phyloP scores from a whole-genome alignment of 768 basidiomycete genomes.

The Boletus patriciae region DNA sequence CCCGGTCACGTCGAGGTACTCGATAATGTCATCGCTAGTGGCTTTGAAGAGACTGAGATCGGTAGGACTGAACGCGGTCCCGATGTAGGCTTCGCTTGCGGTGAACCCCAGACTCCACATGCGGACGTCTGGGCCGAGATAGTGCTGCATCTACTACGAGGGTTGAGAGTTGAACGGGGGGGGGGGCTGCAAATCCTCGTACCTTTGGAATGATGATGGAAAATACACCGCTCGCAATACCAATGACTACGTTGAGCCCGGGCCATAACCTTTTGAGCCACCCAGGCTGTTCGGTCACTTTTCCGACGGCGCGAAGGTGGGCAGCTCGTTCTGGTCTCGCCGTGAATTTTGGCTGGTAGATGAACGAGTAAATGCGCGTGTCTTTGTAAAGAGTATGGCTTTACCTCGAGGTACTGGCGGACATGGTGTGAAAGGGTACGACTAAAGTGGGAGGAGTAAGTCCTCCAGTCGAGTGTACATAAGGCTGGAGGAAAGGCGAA shows the following conservation, averaged over 20 bases:
- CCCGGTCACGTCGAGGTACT: slow-evolving; percentile 17
- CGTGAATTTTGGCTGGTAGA: slow-evolving; percentile 13
- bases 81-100: slow-evolving; percentile 20
- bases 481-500: too few relatives aligned
- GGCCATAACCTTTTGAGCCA: slow-evolving; percentile 21
- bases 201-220: slow-evolving; percentile 16
- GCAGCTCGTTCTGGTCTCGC: slow-evolving; percentile 16
- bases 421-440: too few relatives aligned
- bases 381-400: too few relatives aligned
- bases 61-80: slow-evolving; percentile 6
- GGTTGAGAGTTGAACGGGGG: not conserved
- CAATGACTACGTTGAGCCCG: slow-evolving; percentile 15
- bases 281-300: slow-evolving; percentile 6
- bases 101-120: slow-evolving; percentile 18
- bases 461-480: too few relatives aligned
- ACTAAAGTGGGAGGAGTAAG: too few relatives aligned
- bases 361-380: not conserved
- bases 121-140: slow-evolving; percentile 16
- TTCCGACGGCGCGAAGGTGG: slow-evolving; percentile 16
- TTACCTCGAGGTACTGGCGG: slow-evolving; percentile 18
- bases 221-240: slow-evolving; percentile 20
- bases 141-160: slow-evolving; percentile 14
- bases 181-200: not conserved
- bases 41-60: slow-evolving; percentile 20
- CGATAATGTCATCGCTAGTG: slow-evolving; percentile 16